These are phyloP conservation scores for Apiotrichum akiyoshidainum DNA, from an alignment of 1,284 basidiomycete species.

Conservation along the genomic window DNA sequence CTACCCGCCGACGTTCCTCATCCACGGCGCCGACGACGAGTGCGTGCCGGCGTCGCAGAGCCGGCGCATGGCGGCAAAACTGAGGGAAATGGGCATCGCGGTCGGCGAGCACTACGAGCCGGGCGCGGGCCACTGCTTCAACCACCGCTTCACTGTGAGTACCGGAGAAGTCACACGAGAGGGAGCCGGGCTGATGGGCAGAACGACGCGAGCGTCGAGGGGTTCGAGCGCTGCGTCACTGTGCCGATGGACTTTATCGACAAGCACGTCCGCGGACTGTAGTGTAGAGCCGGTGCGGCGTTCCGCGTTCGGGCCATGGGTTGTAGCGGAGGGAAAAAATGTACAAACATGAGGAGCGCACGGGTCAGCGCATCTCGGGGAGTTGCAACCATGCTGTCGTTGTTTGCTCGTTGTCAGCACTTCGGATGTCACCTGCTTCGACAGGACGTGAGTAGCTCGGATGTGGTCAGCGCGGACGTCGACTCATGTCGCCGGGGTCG, in stretches of 20 bases:
- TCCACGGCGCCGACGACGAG: conserved; percentile 28
- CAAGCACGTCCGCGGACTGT: neutral
- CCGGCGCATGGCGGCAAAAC: conserved; percentile 17
- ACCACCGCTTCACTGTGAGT: conserved; percentile 28
- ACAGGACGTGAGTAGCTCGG: too few relatives aligned
- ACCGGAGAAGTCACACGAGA: too few relatives aligned
- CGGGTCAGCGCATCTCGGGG: too few relatives aligned
- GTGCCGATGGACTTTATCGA: conserved; percentile 10
- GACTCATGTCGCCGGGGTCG: too few relatives aligned
- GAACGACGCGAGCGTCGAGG: conserved; percentile 15
- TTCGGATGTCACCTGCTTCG: too few relatives aligned
- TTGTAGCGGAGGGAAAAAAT: too few relatives aligned
- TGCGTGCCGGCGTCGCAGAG: conserved; percentile 25
- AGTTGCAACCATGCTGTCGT: too few relatives aligned
- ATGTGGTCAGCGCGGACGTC: too few relatives aligned
- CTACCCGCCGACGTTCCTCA: conserved; percentile 31
- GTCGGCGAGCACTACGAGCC: conserved; percentile 17
- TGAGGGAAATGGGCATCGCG: conserved; percentile 20
- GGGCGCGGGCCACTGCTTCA: conserved; percentile 26
- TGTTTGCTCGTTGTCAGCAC: too few relatives aligned
- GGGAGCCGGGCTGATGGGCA: neutral
- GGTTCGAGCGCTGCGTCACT: conserved; percentile 23
- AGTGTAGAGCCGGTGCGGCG: neutral
- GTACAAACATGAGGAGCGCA: too few relatives aligned
- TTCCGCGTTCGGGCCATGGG: too few relatives aligned